Conservation (phyloP, 495 filamentous ascomycete genomes). For the Lindgomyces ingoldianus region DNA sequence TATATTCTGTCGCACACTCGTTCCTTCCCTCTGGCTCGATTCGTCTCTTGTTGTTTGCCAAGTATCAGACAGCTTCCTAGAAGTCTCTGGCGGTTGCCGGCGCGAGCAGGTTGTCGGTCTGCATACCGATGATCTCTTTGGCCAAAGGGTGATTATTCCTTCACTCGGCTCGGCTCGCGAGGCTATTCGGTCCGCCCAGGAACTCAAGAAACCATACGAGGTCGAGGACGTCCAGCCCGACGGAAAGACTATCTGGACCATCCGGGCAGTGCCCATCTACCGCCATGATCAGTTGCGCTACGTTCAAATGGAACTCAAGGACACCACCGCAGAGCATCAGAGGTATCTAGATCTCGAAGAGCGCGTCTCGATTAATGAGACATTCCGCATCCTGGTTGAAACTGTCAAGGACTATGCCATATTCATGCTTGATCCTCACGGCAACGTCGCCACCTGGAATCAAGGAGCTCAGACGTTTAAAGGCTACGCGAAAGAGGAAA, state of each 20-base stretch:
- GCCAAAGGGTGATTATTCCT: slow-evolving; percentile 13
- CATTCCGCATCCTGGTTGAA: slow-evolving; percentile 63
- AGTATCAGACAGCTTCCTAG: slow-evolving; percentile 27
- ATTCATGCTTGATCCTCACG: slow-evolving; percentile 63
- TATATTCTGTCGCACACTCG: slow-evolving; percentile 19
- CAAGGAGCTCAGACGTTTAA: slow-evolving; percentile 61
- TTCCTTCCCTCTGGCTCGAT: slow-evolving; percentile 23
- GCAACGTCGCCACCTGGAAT: slow-evolving; percentile 64
- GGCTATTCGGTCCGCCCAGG: slow-evolving; percentile 13
- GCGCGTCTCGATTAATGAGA: slow-evolving; percentile 57
- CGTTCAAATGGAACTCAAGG: slow-evolving; percentile 25
- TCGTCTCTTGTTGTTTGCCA: slow-evolving; percentile 6
- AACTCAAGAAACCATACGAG: slow-evolving; percentile 8
- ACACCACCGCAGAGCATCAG: slow-evolving; percentile 26
- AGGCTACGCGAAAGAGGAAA: slow-evolving; percentile 58
- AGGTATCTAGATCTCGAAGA: slow-evolving; percentile 40
- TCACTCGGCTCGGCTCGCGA: slow-evolving; percentile 12
- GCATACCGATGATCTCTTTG: slow-evolving; percentile 18
- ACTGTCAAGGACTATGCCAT: slow-evolving; percentile 69
- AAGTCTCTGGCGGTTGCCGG: slow-evolving; percentile 11
- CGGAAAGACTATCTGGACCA: slow-evolving; percentile 11
- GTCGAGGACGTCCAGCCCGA: slow-evolving; percentile 3
- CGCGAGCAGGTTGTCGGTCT: slow-evolving; percentile 17
- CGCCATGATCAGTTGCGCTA: slow-evolving; percentile 18
- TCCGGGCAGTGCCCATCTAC: slow-evolving; percentile 30